A percentile compares a stretch with the other conserved stretches of the same genome.
Conservation (phyloP, 2,329 filamentous ascomycete genomes). For the Microcyclospora pomicola region DNA sequence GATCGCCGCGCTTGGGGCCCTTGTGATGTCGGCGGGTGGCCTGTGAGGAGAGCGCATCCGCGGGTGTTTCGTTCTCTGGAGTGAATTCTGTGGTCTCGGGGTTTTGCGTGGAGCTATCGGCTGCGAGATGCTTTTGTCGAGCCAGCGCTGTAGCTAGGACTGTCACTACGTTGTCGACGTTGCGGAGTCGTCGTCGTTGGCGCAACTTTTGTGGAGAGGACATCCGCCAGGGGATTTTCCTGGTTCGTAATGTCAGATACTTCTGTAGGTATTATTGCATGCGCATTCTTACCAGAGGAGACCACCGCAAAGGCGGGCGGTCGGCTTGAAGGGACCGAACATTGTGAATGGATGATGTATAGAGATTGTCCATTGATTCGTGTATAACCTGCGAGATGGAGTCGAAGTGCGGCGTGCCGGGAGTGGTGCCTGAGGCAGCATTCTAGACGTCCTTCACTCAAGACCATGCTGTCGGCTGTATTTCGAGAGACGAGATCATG, state of each 20-base stretch:
- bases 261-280: neutral
- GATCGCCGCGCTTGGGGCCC: slow-evolving; percentile 19
- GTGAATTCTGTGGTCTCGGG: slow-evolving; percentile 10
- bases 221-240: slow-evolving; percentile 96
- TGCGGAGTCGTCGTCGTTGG: slow-evolving; percentile 67
- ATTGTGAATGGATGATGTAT: slow-evolving; percentile 33
- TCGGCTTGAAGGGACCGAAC: slow-evolving; percentile 74
- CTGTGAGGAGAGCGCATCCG: slow-evolving; percentile 5
- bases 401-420: neutral
- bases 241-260: slow-evolving; percentile 15
- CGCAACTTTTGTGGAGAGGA: slow-evolving; percentile 82
- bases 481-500: no score
- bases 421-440: neutral
- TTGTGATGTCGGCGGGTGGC: slow-evolving; percentile 13
- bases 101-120: slow-evolving; percentile 20
- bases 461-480: no score
- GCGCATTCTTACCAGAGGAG: slow-evolving; percentile 55
- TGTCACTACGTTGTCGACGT: slow-evolving; percentile 76
- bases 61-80: slow-evolving; percentile 13
- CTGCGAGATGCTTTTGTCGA: slow-evolving; percentile 34
- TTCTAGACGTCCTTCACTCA: no score
- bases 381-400: neutral
- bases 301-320: slow-evolving; percentile 61
- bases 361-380: neutral
- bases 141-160: slow-evolving; percentile 63